Evolutionary conservation across 257 asterid species (phyloP), one percentile per base, ranked within the genome.

Genomic region (Forsythia suspensa): DNA sequence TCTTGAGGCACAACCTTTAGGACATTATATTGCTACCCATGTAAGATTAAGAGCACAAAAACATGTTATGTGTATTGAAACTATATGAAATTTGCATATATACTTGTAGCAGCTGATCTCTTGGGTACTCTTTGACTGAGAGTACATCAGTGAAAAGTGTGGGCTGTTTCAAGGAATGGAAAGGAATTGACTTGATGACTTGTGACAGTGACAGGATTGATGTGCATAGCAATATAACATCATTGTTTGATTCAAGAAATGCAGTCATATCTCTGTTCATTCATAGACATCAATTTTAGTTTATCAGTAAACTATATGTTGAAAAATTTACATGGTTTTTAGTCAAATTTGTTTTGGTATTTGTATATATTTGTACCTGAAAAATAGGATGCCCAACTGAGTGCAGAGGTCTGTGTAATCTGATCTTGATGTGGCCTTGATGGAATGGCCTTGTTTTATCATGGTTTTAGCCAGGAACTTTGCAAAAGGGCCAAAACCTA

Each of bases 401-500:
- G 86, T 34, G 79, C 96, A 92, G 21, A 79, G 77, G 15, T 88
- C 76, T 0, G 97, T 87, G 82, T 90, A 84, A 79, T 95, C 98
- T 68, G 98, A 90, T 86, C 97, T 88, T 18, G 98, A 95, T 43
- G 95, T 89, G 11, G 91, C 96, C 40, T 77, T 75, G 24, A 95
- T 71, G 37, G 80, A 73, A 65, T 92, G 94, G 5, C 98, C 97
- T 73, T 92, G 95, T 73, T 78, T 90, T 20, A 88, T 65, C 94
- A 95, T 87, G 41, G 95, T 91, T 83, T 88, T 83, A 0, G 88
- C 88, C 79, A 95, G 76, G 80, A 95, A 95, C 81, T 90, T 96
- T 0, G 91, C 98, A 39, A 95, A 95, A 0, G 92, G 88, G 24
- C 98, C 98, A n/a, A 92, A 88, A 0, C 98, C 98, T 51, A 95